Conservation (phyloP, 2,329 filamentous ascomycete genomes). For the Trichophyton rubrum region DNA sequence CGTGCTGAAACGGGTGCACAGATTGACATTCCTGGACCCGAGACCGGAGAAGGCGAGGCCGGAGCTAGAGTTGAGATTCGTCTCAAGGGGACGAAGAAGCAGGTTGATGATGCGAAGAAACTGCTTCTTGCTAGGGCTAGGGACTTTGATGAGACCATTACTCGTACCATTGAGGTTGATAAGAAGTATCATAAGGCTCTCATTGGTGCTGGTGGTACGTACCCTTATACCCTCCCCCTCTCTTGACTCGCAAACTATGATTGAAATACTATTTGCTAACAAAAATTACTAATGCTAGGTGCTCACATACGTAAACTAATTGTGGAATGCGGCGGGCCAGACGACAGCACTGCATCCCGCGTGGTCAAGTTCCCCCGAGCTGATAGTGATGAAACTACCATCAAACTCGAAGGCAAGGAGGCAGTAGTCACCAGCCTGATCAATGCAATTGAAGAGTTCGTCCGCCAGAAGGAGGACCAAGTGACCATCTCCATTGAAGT, state of each 20-base stretch:
- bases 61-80: slow-evolving; percentile 71
- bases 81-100: slow-evolving; percentile 81
- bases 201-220: slow-evolving; percentile 77
- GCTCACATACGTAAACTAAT: slow-evolving; percentile 79
- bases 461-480: slow-evolving; percentile 72
- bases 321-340: slow-evolving; percentile 73
- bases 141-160: slow-evolving; percentile 80
- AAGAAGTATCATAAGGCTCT: slow-evolving; percentile 83
- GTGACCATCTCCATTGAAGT: slow-evolving; percentile 68
- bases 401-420: slow-evolving; percentile 76
- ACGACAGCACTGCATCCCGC: slow-evolving; percentile 72
- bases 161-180: slow-evolving; percentile 76
- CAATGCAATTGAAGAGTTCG: slow-evolving; percentile 66
- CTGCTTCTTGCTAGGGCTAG: slow-evolving; percentile 74
- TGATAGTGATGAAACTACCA: slow-evolving; percentile 66
- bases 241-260: not conserved
- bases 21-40: slow-evolving; percentile 80
- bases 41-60: slow-evolving; percentile 51
- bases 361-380: slow-evolving; percentile 91
- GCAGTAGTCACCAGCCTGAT: slow-evolving; percentile 82
- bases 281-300: slow-evolving; percentile 38
- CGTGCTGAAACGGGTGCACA: slow-evolving; percentile 72
- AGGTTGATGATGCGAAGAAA: slow-evolving; percentile 86
- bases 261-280: slow-evolving; percentile 27
- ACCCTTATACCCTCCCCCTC: not conserved